phyloP scores from a whole-genome alignment of 805 yeast species.

The Starmerella potacharoeniae region DNA sequence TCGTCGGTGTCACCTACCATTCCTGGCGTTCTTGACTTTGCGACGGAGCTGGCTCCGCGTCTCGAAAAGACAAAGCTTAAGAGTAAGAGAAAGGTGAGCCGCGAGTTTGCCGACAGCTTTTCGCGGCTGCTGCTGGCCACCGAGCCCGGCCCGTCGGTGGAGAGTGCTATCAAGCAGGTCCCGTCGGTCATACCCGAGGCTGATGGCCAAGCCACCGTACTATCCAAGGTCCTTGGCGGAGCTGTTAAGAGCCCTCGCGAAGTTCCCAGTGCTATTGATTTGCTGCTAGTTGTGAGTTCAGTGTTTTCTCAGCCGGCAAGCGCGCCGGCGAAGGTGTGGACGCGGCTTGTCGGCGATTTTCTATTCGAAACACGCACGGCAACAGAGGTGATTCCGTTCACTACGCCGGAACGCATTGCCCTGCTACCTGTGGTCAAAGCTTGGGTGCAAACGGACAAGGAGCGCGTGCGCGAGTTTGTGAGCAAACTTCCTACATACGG shows the following conservation, averaged over 20 bases:
- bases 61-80: constrained; percentile 8
- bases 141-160: constrained; percentile 19
- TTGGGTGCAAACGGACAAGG: constrained; percentile 60
- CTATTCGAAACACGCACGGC: constrained; percentile 41
- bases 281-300: not conserved
- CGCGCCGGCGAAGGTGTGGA: constrained; percentile 48
- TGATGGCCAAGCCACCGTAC: constrained; percentile 45
- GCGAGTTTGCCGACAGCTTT: constrained; percentile 44
- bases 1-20: constrained; percentile 44
- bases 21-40: constrained; percentile 11
- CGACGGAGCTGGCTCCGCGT: constrained; percentile 10
- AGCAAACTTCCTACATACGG: constrained; percentile 37
- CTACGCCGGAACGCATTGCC: constrained; percentile 23
- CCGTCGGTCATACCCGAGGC: constrained; percentile 40
- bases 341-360: constrained; percentile 47
- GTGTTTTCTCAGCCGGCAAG: constrained; percentile 12
- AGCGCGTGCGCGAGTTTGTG: constrained; percentile 43
- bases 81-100: constrained; percentile 34
- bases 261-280: constrained; percentile 7
- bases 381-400: constrained; percentile 38
- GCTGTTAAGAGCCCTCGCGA: constrained; percentile 7
- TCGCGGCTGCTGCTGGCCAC: constrained; percentile 24
- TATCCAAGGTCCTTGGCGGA: constrained; percentile 39
- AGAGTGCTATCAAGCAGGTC: constrained; percentile 33
- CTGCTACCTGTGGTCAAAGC: constrained; percentile 48